Evolutionary conservation across 768 basidiomycete species (phyloP), one percentile per base, ranked within the genome.

Genomic region (Podaxis carcinomalis): DNA sequence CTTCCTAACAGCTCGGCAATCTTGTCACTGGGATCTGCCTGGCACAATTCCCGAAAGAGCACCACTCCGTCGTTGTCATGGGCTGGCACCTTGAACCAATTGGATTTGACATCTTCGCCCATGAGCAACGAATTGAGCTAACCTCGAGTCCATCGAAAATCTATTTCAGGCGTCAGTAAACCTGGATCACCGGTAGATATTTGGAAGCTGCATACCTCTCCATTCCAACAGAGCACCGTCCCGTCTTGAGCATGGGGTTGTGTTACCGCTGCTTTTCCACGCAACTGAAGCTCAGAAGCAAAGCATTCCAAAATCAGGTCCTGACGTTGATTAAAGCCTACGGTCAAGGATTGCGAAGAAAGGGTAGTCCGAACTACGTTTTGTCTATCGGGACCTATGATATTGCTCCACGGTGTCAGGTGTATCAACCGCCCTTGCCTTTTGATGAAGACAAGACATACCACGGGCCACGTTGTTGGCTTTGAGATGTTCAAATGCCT

Each of bases 91-190:
- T 92, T 64, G 23, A 25, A 7, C 42, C 40, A 32, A 49, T n/a
- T 53, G 50, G 36, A 57, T 37, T 2, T 25, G 16, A 54, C 19
- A 6, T 28, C 19, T 25, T 28, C 36, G 11, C 52, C 61, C 10
- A 37, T 61, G 7, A 2, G 46, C 37, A 25, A 36, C 32, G 27
- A 32, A 36, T 6, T 14, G 51, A 56, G 68, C 79, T 59, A 57
- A 90, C 92, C 71, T 88, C 76, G n/a, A 92, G 67, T 5, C 93
- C 93, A 64, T 90, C 87, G 64, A 95, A 95, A 27, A 94, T 78
- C 80, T 81, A 46, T 37, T 21, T 57, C 11, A 32, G 10, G 16
- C 46, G 25, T 62, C 16, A 56, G 52, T 23, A 47, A 44, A 35
- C 36, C 36, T 5, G 36, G 11, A 54, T 13, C 11, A 44, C 49